Evolutionary conservation across 2,329 filamentous ascomycete genomes (phyloP).

Genomic region (Tolypocladium paradoxum): DNA sequence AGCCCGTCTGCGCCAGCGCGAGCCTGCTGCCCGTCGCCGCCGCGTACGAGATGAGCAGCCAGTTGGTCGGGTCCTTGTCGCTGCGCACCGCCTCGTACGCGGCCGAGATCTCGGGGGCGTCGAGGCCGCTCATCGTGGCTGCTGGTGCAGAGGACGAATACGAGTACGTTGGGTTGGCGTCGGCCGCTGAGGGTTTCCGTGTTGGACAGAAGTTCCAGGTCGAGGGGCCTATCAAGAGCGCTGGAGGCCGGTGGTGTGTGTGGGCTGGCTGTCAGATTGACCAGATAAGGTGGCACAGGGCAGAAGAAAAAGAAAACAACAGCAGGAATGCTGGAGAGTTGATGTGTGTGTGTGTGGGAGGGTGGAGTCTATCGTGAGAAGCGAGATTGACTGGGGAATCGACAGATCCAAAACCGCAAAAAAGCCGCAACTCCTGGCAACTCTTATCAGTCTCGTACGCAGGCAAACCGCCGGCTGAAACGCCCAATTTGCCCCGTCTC

Average conservation of each 20-base stretch:
- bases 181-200: background rate
- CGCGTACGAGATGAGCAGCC: slow-evolving; percentile 55
- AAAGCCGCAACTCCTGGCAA: background rate
- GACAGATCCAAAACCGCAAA: background rate
- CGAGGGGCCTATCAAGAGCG: background rate
- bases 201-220: background rate
- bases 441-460: no score
- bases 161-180: no score
- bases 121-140: slow-evolving; percentile 40
- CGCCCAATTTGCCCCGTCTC: background rate
- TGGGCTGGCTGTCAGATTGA: background rate
- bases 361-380: background rate
- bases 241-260: background rate
- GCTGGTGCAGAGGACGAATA: background rate
- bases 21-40: slow-evolving; percentile 45
- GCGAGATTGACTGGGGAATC: background rate
- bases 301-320: background rate
- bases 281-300: background rate
- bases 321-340: background rate
- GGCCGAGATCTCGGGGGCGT: slow-evolving; percentile 47
- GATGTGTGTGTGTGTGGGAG: background rate
- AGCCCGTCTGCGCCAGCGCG: slow-evolving; percentile 44
- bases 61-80: slow-evolving; percentile 56
- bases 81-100: slow-evolving; percentile 58
- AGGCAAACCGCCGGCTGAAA: background rate